Percentiles rank a stretch among this genome's conserved stretches.
phyloP scores from a whole-genome alignment of 2,329 filamentous ascomycete genomes.

The Cladophialophora bantiana region DNA sequence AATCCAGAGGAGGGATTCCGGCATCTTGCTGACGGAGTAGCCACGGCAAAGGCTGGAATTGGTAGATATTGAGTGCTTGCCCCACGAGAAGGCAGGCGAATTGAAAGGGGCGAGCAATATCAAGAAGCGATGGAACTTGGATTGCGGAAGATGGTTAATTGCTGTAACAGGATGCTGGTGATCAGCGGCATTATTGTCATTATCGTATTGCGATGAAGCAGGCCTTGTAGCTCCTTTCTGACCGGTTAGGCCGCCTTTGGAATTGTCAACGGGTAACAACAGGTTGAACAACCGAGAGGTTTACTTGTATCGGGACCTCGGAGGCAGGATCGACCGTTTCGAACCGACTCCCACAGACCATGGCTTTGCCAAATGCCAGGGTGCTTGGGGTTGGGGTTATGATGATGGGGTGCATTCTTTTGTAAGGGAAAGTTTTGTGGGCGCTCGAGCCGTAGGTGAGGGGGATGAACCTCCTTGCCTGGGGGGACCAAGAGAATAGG shows the following conservation, averaged over 20 bases:
- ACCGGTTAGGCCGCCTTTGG: slow-evolving; percentile 21
- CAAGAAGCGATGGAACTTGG: slow-evolving; percentile 5
- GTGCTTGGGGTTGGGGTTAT: slow-evolving; percentile 7
- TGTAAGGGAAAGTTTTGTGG: slow-evolving; percentile 7
- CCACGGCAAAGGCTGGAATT: not conserved
- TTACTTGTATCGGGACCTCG: slow-evolving; percentile 19
- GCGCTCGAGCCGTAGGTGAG: not conserved
- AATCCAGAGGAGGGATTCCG: slow-evolving; percentile 37
- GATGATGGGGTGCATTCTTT: not conserved
- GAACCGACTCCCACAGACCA: slow-evolving; percentile 9
- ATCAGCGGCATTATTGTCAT: slow-evolving; percentile 17
- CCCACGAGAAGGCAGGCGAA: not conserved
- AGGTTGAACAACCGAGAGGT: not conserved
- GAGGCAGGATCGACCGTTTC: slow-evolving; percentile 23
- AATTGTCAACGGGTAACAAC: slow-evolving; percentile 7
- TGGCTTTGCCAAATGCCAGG: slow-evolving; percentile 12
- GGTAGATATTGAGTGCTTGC: not conserved
- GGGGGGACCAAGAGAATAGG: not conserved
- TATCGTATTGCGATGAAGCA: not conserved
- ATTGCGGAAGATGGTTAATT: not conserved
- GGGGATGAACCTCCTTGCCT: not conserved
- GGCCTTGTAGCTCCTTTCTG: not conserved
- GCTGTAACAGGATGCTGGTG: slow-evolving; percentile 18
- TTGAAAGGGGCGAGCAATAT: not conserved
- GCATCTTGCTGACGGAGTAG: slow-evolving; percentile 18